Evolutionary conservation across 1,284 basidiomycete genomes (phyloP), one percentile per base, ranked within the genome.

Genomic region (Schizophyllum commune): DNA sequence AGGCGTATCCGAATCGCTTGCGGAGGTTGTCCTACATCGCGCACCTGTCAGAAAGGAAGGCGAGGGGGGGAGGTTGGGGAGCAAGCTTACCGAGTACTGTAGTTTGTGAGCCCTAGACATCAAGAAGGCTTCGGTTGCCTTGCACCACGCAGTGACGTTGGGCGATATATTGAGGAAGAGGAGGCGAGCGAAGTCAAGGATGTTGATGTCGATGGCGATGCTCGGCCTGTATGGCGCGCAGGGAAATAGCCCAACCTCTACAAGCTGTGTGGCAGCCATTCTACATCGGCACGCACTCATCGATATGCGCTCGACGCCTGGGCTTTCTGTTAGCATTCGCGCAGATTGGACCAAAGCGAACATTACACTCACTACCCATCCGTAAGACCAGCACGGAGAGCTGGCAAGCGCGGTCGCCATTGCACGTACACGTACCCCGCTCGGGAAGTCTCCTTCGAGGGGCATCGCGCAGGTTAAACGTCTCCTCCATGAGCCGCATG

Each of bases 81-180:
- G 21, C 4, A 20, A 2, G 27, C 39, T 20, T 32, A 60, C 51
- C 13, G 20, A 51, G n/a, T 19, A 33, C n/a, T 54, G 17, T 20
- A 60, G 32, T 33, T 57, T 60, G 7, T 22, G 52, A 20, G 55
- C 55, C 17, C 55, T 54, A 5, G n/a, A 17, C n/a, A 3, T 15
- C 1, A 60, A 27, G 22, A 56, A 56, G 21, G 47, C 47, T 22
- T 60, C 59, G 6, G 52, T 19, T 3, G 59, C 22, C 1, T 52
- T 32, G 34, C 55, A 59, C 11, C 22, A 59, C 1, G 58, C 58
- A 6, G 58, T 59, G 8, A 54, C 54, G 19, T 59, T 59, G 9
- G 58, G 58, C 3, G 58, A 27, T 27, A 59, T 17, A 9, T 55
- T 8, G 8, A 54, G 27, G n/a, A 34, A 59, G 7, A 59, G 52